Conservation (phyloP, 169 alveolate genomes). For the Besnoitia besnoiti region DNA sequence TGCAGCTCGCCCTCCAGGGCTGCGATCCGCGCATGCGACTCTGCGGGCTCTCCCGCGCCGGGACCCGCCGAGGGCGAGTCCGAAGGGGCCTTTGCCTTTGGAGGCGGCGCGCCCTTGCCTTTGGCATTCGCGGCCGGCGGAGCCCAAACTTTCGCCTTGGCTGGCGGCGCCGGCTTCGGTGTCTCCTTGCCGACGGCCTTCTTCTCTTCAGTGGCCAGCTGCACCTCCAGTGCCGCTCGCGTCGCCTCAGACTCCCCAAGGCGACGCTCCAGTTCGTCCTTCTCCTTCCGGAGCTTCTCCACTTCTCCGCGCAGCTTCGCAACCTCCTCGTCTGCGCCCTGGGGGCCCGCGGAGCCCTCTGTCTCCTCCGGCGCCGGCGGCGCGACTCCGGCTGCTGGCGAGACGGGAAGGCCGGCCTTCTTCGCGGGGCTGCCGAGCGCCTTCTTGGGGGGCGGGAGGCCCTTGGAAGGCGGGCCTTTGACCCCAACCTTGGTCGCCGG, state of each 20-base stretch:
- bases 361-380: background rate
- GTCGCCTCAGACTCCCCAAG: background rate
- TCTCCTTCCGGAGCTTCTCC: conserved; percentile 21
- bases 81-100: background rate
- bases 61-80: background rate
- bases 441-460: too few species aligned
- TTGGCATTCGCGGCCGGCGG: background rate
- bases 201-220: background rate
- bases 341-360: background rate
- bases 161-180: background rate
- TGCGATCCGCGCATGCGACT: background rate
- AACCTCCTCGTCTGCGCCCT: background rate
- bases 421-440: too few species aligned
- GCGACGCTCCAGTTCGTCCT: background rate
- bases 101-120: background rate
- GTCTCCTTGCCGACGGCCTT: background rate
- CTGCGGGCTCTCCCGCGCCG: background rate
- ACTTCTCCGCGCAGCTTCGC: background rate
- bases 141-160: background rate
- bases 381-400: too few species aligned
- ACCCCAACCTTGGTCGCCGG: too few species aligned
- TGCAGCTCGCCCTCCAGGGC: background rate
- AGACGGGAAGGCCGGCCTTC: too few species aligned
- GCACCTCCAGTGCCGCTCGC: background rate
- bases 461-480: too few species aligned